Evolutionary conservation across 495 filamentous ascomycete species (phyloP), one percentile per base, ranked within the genome.

Genomic region (Margaritispora aquatica): DNA sequence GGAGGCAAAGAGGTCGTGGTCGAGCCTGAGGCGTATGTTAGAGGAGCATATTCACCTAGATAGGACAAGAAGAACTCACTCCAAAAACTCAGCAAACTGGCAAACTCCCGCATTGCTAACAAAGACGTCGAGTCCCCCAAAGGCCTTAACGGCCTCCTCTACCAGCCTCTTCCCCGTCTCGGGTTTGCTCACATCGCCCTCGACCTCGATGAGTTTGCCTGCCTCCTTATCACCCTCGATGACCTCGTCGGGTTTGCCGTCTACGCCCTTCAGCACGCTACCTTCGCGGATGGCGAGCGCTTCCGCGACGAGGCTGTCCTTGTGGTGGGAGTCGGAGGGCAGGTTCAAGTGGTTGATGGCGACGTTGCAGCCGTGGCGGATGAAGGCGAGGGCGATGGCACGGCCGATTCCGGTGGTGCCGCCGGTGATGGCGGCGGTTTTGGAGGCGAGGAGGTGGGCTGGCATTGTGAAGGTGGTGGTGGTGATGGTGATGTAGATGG

Each of bases 91-190:
- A 23, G 84, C 84, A 69, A 95, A 95, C 59, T 87, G 75, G 75
- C 89, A 96, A 27, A 96, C 80, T 1, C 92, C 91, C 0, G 92
- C 92, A 74, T 96, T 96, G 71, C 83, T 87, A 1, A 96, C 87
- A 70, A 92, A 92, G 1, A 95, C 77, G 69, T 96, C 89, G 0
- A 96, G 68, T 1, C 82, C 75, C 0, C 72, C 69, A 65, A 86
- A 96, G 0, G 61, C 63, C 24, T 77, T 67, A 0, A 88, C 82
- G 0, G 84, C 82, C 55, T 75, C 72, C 19, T 73, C 57, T 21
- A 90, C 78, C 15, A 92, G 77, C 0, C 71, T 65, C 1, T 70
- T 66, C 7, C 85, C 84, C 0, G 88, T 90, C 20, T 79, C 73
- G 0, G 87, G 84, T 56, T 84, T 76, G 0, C 82, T 80, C 11